These are phyloP conservation scores for Hanseniaspora lindneri DNA, from an alignment of 805 yeast species.

Conservation along the genomic window DNA sequence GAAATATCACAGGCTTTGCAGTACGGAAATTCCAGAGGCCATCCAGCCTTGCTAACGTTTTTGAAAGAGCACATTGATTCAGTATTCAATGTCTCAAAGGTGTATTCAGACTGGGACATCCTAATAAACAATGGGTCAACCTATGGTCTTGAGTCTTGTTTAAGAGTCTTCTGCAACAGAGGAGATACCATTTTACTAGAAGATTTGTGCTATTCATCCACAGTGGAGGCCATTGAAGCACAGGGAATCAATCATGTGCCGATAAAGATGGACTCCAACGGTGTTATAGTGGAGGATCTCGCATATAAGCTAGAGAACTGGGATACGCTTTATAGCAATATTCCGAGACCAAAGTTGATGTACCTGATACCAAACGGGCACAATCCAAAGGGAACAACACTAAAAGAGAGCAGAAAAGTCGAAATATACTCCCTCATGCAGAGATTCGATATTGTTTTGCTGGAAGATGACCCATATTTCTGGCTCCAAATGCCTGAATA, in stretches of 20 bases:
- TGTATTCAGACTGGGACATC: constrained; percentile 54
- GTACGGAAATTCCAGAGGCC: constrained; percentile 65
- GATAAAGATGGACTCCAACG: constrained; percentile 58
- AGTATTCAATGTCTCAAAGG: constrained; percentile 21
- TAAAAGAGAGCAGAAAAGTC: constrained; percentile 57
- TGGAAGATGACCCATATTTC: constrained; percentile 93
- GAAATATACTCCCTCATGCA: constrained; percentile 58
- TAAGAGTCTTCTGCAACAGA: constrained; percentile 56
- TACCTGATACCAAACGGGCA: constrained; percentile 88
- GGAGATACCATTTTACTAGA: constrained; percentile 69
- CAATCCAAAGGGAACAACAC: constrained; percentile 84
- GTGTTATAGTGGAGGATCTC: constrained; percentile 56
- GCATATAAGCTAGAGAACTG: constrained; percentile 48
- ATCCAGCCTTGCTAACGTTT: constrained; percentile 43
- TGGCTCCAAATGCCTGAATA: constrained; percentile 81
- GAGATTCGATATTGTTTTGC: constrained; percentile 63
- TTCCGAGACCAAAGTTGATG: constrained; percentile 59
- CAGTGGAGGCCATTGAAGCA: constrained; percentile 62
- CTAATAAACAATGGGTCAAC: constrained; percentile 67
- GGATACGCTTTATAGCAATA: constrained; percentile 36
- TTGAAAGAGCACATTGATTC: constrained; percentile 43
- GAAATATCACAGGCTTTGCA: constrained; percentile 63
- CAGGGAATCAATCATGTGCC: constrained; percentile 52
- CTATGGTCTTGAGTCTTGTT: constrained; percentile 63
- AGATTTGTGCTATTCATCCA: constrained; percentile 64